Percentiles rank a stretch among this genome's conserved stretches.
Conservation (phyloP, 208 protist genomes). For the Leishmania braziliensis region DNA sequence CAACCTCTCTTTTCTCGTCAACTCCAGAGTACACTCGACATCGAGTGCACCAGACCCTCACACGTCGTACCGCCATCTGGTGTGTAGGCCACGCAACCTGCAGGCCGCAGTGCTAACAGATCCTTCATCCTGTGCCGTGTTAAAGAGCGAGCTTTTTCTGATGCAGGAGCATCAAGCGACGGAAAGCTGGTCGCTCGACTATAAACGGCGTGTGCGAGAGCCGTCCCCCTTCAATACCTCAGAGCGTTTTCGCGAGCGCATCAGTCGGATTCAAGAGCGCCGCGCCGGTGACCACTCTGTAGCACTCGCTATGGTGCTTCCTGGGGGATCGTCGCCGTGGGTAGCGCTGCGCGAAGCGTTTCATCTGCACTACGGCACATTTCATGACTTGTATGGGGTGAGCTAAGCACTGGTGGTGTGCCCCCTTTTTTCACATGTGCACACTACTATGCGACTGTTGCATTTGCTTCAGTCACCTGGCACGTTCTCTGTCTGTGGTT, state of each 20-base stretch:
- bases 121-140: conserved; percentile 60
- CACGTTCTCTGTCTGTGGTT: not conserved
- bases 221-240: conserved; percentile 83
- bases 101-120: conserved; percentile 61
- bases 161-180: conserved; percentile 65
- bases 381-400: conserved; percentile 65
- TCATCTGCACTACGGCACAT: conserved; percentile 57
- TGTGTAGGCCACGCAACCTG: conserved; percentile 49
- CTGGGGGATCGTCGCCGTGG: conserved; percentile 48
- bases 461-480: not conserved
- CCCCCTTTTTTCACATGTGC: not conserved
- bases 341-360: conserved; percentile 75
- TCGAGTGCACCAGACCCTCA: not conserved
- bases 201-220: conserved; percentile 58
- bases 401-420: not conserved
- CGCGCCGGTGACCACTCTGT: conserved; percentile 41
- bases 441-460: not conserved
- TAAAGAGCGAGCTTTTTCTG: conserved; percentile 81
- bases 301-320: conserved; percentile 59
- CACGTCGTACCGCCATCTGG: conserved; percentile 48
- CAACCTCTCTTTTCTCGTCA: conserved; percentile 46
- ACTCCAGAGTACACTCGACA: not conserved
- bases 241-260: conserved; percentile 71
- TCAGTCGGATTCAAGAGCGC: conserved; percentile 26
- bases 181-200: conserved; percentile 47